Evolutionary conservation across 2,329 filamentous ascomycete species (phyloP).

Genomic region (Pyrenophora seminiperda): DNA sequence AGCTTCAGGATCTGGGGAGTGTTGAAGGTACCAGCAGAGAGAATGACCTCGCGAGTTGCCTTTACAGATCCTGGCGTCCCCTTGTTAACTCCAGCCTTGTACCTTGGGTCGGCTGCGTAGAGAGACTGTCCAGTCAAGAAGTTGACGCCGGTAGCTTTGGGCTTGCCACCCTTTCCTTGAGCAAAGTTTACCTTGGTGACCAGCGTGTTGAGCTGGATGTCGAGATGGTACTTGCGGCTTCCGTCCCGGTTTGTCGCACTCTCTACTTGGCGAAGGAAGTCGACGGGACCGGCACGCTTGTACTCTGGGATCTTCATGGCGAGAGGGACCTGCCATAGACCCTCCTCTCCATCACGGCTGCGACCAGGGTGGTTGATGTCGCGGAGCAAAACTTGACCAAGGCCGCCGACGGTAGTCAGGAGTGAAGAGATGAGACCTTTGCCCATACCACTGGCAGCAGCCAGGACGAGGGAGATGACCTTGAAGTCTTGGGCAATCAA

Average conservation of each 20-base stretch:
- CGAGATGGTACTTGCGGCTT: slow-evolving; percentile 59
- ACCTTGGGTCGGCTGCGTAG: slow-evolving; percentile 48
- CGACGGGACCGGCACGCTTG: slow-evolving; percentile 59
- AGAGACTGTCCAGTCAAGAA: slow-evolving; percentile 48
- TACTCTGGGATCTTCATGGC: slow-evolving; percentile 50
- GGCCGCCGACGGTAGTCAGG: slow-evolving; percentile 50
- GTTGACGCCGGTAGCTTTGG: slow-evolving; percentile 53
- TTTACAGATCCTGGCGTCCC: slow-evolving; percentile 34
- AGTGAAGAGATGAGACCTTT: slow-evolving; percentile 39
- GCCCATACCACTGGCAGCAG: slow-evolving; percentile 58
- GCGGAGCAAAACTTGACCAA: slow-evolving; percentile 53
- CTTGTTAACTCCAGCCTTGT: slow-evolving; percentile 16
- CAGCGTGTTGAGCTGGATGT: slow-evolving; percentile 63
- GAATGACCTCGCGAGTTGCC: slow-evolving; percentile 35
- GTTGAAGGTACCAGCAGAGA: slow-evolving; percentile 61
- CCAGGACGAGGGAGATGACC: slow-evolving; percentile 57
- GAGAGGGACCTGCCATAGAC: slow-evolving; percentile 63
- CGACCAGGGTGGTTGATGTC: slow-evolving; percentile 58
- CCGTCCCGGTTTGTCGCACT: slow-evolving; percentile 57
- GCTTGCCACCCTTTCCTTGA: slow-evolving; percentile 59
- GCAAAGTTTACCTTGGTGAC: slow-evolving; percentile 70
- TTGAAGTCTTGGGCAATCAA: slow-evolving; percentile 59
- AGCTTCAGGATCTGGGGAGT: slow-evolving; percentile 66
- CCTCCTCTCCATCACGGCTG: slow-evolving; percentile 53
- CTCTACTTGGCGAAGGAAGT: slow-evolving; percentile 57